A percentile compares a stretch with the other conserved stretches of the same genome.
phyloP scores from a whole-genome alignment of 2,329 filamentous ascomycete genomes.

The Ceratocystis eucalypticola region DNA sequence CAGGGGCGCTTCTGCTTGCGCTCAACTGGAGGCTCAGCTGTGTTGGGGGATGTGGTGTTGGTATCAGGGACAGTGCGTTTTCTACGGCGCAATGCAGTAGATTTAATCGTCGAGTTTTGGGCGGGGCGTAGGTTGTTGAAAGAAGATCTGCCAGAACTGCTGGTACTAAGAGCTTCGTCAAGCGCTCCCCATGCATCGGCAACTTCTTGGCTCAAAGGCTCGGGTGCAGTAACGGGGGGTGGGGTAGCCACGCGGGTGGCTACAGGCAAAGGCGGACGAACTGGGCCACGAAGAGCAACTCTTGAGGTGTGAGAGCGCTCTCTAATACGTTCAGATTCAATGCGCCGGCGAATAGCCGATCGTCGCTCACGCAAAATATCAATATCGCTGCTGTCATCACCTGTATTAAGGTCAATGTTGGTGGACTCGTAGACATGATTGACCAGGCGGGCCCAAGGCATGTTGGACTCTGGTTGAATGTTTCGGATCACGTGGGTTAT shows the following conservation, averaged over 20 bases:
- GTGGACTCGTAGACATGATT: constrained; percentile 51
- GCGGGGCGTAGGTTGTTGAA: neutral
- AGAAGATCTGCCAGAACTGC: neutral
- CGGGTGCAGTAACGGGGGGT: neutral
- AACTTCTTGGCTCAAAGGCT: constrained; percentile 45
- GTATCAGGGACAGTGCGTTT: neutral
- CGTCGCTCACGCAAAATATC: constrained; percentile 34
- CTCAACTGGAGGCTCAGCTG: constrained; percentile 36
- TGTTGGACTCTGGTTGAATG: constrained; percentile 37
- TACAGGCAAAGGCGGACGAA: neutral
- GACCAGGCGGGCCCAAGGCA: constrained; percentile 56
- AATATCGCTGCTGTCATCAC: constrained; percentile 35
- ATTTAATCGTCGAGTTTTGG: neutral
- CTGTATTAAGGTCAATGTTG: constrained; percentile 49
- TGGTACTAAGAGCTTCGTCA: constrained; percentile 62
- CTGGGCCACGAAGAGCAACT: neutral
- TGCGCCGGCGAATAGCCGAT: constrained; percentile 41
- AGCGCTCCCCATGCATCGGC: constrained; percentile 79
- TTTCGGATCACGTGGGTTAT: constrained; percentile 26
- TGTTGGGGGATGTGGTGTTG: neutral
- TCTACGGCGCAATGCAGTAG: neutral
- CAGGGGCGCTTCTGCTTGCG: constrained; percentile 79
- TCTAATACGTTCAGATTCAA: constrained; percentile 36
- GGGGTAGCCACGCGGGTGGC: neutral
- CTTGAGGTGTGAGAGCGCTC: neutral